Base-by-base conservation (phyloP, 1,284 basidiomycete genomes). In the Heterobasidion occidentale region DNA sequence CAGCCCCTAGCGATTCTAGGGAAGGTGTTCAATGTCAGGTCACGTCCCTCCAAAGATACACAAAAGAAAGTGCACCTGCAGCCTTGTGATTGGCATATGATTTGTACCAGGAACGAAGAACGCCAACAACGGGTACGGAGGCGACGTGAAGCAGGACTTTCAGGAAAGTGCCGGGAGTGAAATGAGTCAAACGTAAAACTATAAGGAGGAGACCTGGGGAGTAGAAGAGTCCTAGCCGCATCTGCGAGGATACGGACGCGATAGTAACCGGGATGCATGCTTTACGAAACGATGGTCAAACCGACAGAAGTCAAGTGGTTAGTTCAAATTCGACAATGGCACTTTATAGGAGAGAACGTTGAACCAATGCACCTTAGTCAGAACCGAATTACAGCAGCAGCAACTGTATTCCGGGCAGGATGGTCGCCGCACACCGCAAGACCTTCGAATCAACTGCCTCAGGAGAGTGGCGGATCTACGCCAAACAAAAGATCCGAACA, bases 1-100 rank as follows among this genome's bases (percentile, higher is more conserved):
- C 71, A 1, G 81, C 80, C 7, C 75, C 75, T 15, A 83, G 67
- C 36, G 38, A 17, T 19, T 7, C 53, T 54, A 8, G 19, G 38
- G 12, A 20, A 53, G 19, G 27, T 35, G 17, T 5, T 7, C 19
- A 20, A 5, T 11, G 19, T 46, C 45, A 34, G 35, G 46, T 4
- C 15, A n/a, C 15, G 27, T 8, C n/a, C n/a, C 17, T 9, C 11
- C 14, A 1, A 47, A 33, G 9, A 14, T 35, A 42, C 14, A 52
- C 19, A 33, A 33, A 11, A 51, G 17, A 9, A 4, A n/a, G 34
- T 17, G 14, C 2, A 54, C 53, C 53, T 17, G 46, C 45, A 1
- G 38, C 42, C 34, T 9, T 35, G 12, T 35, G 35, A 12, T 20
- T 34, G 12, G 7, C 12, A 19, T 9, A 35, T 5, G 36, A 44